These are phyloP conservation scores for Dictyophora rubrovolvata DNA, from an alignment of 768 basidiomycete genomes.

Conservation along the genomic window DNA sequence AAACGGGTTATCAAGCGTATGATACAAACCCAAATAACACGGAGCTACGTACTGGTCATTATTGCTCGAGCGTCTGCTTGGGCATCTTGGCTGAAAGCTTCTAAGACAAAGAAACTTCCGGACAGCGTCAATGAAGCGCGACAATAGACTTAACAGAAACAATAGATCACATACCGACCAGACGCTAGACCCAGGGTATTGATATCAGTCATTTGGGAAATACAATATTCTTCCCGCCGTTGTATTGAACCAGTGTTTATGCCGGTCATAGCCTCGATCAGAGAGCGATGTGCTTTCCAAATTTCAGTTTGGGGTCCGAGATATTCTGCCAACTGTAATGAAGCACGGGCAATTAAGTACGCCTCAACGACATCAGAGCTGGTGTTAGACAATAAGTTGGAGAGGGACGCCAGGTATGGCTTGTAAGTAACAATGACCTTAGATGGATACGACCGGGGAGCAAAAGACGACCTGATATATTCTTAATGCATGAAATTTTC, in stretches of 20 bases:
- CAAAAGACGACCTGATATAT: conserved; percentile 45
- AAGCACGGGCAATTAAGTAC: conserved; percentile 76
- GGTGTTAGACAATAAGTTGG: conserved; percentile 57
- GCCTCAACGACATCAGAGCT: conserved; percentile 67
- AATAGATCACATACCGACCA: conserved; percentile 43
- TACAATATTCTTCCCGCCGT: conserved; percentile 78
- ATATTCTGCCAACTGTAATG: conserved; percentile 54
- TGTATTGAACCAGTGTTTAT: conserved; percentile 80
- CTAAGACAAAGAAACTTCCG: conserved; percentile 34
- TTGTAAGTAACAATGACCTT: conserved; percentile 79
- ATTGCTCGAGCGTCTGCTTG: conserved; percentile 73
- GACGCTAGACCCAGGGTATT: conserved; percentile 75
- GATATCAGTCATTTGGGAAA: conserved; percentile 52
- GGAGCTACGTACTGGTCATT: conserved; percentile 53
- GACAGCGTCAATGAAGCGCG: neutral
- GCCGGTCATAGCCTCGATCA: conserved; percentile 68
- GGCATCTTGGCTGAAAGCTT: conserved; percentile 70
- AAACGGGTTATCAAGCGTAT: conserved; percentile 10
- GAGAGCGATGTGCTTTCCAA: conserved; percentile 61
- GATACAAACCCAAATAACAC: neutral
- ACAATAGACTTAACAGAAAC: neutral
- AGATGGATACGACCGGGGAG: conserved; percentile 64
- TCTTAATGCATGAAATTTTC: neutral
- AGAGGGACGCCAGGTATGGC: conserved; percentile 58
- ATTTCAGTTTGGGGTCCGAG: conserved; percentile 69